Evolutionary conservation across 2,329 filamentous ascomycete genomes (phyloP).

Genomic region (Diplodia scrobiculata): DNA sequence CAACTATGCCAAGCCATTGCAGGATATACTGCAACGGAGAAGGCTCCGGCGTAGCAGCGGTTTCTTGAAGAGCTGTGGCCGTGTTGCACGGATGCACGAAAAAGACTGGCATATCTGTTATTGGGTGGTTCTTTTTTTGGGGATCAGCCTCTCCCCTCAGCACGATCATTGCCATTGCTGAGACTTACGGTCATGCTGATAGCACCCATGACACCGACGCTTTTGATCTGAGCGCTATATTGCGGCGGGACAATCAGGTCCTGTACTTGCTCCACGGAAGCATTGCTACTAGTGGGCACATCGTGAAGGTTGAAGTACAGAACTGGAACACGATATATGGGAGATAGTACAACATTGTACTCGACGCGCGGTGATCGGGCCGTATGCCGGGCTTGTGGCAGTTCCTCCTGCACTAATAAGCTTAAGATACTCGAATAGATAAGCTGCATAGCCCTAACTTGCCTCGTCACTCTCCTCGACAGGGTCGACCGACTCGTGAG

Average conservation of each 20-base stretch:
- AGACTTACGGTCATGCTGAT: constrained; percentile 43
- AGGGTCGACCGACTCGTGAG: constrained; percentile 4
- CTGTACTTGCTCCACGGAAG: constrained; percentile 43
- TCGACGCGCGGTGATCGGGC: constrained; percentile 22
- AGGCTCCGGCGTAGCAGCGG: constrained; percentile 41
- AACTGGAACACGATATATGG: constrained; percentile 50
- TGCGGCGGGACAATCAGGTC: constrained; percentile 42
- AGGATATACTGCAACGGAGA: constrained; percentile 70
- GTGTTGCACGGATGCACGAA: constrained; percentile 94
- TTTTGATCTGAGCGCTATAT: constrained; percentile 40
- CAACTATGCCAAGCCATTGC: constrained; percentile 86
- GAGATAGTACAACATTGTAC: constrained; percentile 50
- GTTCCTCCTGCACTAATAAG: constrained; percentile 32
- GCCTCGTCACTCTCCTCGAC: constrained; percentile 27
- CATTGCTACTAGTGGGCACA: constrained; percentile 13
- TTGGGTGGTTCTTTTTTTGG: constrained; percentile 70
- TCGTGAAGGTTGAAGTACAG: constrained; percentile 45
- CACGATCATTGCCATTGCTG: not conserved
- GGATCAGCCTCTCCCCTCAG: constrained; percentile 1
- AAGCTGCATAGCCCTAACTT: constrained; percentile 7
- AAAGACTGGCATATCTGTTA: constrained; percentile 75
- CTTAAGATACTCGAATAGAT: not conserved
- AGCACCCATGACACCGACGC: constrained; percentile 45
- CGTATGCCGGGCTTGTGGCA: constrained; percentile 20
- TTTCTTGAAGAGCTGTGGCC: constrained; percentile 72